Evolutionary conservation across 257 asterid genomes (phyloP), one percentile per base, ranked within the genome.

Genomic region (Marsdenia floribunda): DNA sequence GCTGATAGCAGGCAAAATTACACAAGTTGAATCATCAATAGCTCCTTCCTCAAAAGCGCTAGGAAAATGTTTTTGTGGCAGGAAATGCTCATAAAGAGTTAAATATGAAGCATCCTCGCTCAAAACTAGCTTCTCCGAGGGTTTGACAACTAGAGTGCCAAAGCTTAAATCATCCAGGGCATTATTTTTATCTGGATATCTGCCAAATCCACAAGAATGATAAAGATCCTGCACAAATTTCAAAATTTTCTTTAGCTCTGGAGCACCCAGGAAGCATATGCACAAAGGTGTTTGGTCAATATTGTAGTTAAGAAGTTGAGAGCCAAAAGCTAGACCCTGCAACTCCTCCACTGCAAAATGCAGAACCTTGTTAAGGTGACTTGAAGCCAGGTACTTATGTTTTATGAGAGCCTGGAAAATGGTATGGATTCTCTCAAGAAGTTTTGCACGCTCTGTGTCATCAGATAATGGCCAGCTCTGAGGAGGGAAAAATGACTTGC

Each of bases 351-450:
- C 84, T 5, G 97, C 92, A 82, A 89, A 95, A 76, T 87, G 91
- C 74, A 92, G 87, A 85, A 95, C 91, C 86, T 89, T 92, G 83
- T 90, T 83, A 71, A 95, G 90, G 80, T 92, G 99, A 85, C 93
- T 88, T 21, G 98, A 76, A 18, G 97, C 91, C 14, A 95, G 91
- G 79, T 74, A 95, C 70, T 89, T 95, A 82, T 86, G 79, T 76
- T 77, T 85, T 77, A 90, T 81, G 77, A 95, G 97, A n/a, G 85
- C 76, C 87, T 83, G 85, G 60, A 95, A 90, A 81, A 83, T 68
- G 73, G 80, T 71, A 75, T 81, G 88, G 80, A 95, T 95, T 83
- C 78, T 90, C 75, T 89, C 94, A 44, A 95, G 92, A 82, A 90
- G 92, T 88, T 90, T 92, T 61, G 83, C 87, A 42, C 99, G 88